These are phyloP conservation scores for Leishmania braziliensis DNA, from an alignment of 208 protist species.

Conservation along the genomic window DNA sequence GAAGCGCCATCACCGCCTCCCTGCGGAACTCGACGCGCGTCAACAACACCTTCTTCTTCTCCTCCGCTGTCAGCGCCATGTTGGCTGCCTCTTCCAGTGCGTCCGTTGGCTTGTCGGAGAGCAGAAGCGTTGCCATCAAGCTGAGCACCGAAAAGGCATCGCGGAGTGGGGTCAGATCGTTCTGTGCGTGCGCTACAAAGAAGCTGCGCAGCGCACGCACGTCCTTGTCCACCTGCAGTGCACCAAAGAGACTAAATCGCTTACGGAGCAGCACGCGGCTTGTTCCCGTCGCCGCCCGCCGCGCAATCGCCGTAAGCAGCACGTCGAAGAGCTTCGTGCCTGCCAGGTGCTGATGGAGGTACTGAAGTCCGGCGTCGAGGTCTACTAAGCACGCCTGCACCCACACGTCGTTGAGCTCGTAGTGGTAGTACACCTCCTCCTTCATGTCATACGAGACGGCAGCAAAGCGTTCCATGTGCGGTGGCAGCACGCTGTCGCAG, in stretches of 20 bases:
- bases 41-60: slow-evolving; percentile 68
- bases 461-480: slow-evolving; percentile 62
- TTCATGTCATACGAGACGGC: slow-evolving; percentile 64
- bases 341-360: slow-evolving; percentile 35
- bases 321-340: slow-evolving; percentile 51
- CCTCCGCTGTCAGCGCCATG: slow-evolving; percentile 68
- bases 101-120: slow-evolving; percentile 67
- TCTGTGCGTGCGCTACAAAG: slow-evolving; percentile 50
- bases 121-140: slow-evolving; percentile 57
- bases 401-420: slow-evolving; percentile 86
- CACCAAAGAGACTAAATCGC: slow-evolving; percentile 63
- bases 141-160: slow-evolving; percentile 54
- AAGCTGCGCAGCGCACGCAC: slow-evolving; percentile 70
- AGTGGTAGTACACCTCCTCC: slow-evolving; percentile 79
- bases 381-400: slow-evolving; percentile 65
- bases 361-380: slow-evolving; percentile 37
- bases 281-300: slow-evolving; percentile 27
- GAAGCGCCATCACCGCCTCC: slow-evolving; percentile 61
- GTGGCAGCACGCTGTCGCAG: slow-evolving; percentile 41
- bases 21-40: slow-evolving; percentile 67
- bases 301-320: slow-evolving; percentile 51
- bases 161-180: slow-evolving; percentile 55
- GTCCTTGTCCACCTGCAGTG: slow-evolving; percentile 84
- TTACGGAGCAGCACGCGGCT: slow-evolving; percentile 55
- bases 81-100: slow-evolving; percentile 66